Evolutionary conservation across 116 monocot genomes (phyloP), one percentile per base, ranked within the genome.

Genomic region (Cymodocea nodosa): DNA sequence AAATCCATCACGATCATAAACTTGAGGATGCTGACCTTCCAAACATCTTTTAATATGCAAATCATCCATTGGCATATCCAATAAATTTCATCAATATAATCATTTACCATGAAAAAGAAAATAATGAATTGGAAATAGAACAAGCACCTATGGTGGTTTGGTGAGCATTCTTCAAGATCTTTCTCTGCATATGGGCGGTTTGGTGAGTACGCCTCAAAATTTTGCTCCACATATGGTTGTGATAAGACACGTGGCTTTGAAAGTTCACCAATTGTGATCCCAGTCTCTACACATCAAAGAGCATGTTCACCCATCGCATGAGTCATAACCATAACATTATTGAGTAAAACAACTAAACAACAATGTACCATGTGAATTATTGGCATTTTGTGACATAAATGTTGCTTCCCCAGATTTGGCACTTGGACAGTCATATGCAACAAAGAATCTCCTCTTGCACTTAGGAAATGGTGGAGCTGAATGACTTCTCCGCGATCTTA

Each of bases 381-480:
- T 50, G 50, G 50, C 35, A 30, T 30, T 34, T 7, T 7, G 34
- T 54, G 34, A 23, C 34, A 9, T 34, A 18, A 52, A 9, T 52
- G 30, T 30, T 10, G 30, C 52, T 34, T 54, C 23, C 12, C 53
- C 51, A n/a, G 66, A 66, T 17, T 52, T 52, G 30, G 11, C 53
- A 19, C 52, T 75, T 49, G 68, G 59, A 61, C 63, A 71, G 11
- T 73, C 63, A 74, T 76, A 73, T 74, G 79, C 50, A 51, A 70
- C 65, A 39, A 77, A 64, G 66, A 72, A 86, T 72, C 75, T 90
- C 39, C 37, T 55, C 76, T 78, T 87, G 36, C 62, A 74, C 57
- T 67, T 82, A 71, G 78, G 80, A 75, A 97, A 85, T 56, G 97
- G 91, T 49, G 97, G 97, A 55, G 97, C 91, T 70, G 97, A 91